These are phyloP conservation scores for Penicillium herquei DNA, from an alignment of 495 filamentous ascomycete species.

Conservation along the genomic window DNA sequence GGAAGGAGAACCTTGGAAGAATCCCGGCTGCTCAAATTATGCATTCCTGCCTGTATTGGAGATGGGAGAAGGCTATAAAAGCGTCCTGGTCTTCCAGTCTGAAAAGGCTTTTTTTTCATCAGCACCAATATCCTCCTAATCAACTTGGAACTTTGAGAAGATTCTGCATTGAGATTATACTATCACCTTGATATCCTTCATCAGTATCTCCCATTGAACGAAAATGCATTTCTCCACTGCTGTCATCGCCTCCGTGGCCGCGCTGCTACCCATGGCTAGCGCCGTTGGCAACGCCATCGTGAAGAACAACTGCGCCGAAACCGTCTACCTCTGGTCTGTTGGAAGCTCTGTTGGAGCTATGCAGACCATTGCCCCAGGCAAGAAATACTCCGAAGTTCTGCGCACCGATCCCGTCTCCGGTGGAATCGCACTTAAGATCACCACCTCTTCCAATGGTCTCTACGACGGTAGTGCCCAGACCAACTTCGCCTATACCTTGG, in stretches of 20 bases:
- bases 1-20: no score
- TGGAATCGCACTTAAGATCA: slow-evolving; percentile 57
- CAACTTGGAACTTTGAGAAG: no score
- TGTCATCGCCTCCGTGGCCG: slow-evolving; percentile 21
- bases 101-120: no score
- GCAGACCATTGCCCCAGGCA: slow-evolving; percentile 38
- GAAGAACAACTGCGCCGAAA: slow-evolving; percentile 46
- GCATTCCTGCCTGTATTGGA: no score
- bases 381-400: slow-evolving; percentile 40
- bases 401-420: slow-evolving; percentile 49
- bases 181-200: no score
- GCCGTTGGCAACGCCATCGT: slow-evolving; percentile 54
- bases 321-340: slow-evolving; percentile 58
- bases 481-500: slow-evolving; percentile 54
- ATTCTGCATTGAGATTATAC: no score
- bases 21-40: no score
- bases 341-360: slow-evolving; percentile 41
- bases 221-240: slow-evolving; percentile 33
- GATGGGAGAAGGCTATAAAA: no score
- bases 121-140: no score
- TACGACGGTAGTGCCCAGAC: slow-evolving; percentile 53
- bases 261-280: slow-evolving; percentile 29
- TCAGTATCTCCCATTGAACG: not conserved
- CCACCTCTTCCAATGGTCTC: slow-evolving; percentile 46
- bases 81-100: no score